Base-by-base conservation (phyloP, 208 protist species). In the Wallacemonas collosoma region DNA sequence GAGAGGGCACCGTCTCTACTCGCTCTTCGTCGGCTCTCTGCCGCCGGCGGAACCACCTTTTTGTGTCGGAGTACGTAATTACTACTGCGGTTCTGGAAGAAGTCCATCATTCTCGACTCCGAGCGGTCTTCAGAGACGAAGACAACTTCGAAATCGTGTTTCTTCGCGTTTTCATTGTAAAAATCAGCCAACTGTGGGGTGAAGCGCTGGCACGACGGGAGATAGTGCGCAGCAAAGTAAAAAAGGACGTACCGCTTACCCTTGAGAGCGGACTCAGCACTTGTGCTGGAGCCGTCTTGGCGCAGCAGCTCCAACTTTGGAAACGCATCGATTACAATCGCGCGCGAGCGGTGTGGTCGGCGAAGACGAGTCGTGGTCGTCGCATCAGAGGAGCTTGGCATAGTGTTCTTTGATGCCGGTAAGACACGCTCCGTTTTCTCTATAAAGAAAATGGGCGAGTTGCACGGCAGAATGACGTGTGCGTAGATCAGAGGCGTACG, bases 181-280 rank as follows among this genome's bases (percentile, higher is more conserved):
- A 90, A 87, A 43, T 82, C 73, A 8, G 77, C 80, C 2, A 97
- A 81, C 65, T 82, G 40, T 26, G 89, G 93, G 1, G 93, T 96
- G 72, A 96, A 93, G 60, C 76, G 63, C 68, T 88, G 83, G 72
- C 93, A 96, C 9, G 89, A 87, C 9, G 86, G 88, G 72, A 86
- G 91, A 82, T 88, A 94, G 80, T 94, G 87, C 26, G 93, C 91
- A 15, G 82, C 83, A 72, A 97, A 95, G 81, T 94, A 96, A 11
- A 95, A 60, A 0, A 93, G 47, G 0, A 95, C 62, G 60, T 89
- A 88, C 56, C 68, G 69, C 44, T 90, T 89, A 9, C 75, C 80
- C 3, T 75, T 47, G 39, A 91, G 73, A 1, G 80, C 84, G 5
- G 68, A 70, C 12, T 71, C 36, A 3, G 75, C 72, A 36, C 75